phyloP scores from a whole-genome alignment of 2,329 filamentous ascomycete species.

The Hypomyces rosellus region DNA sequence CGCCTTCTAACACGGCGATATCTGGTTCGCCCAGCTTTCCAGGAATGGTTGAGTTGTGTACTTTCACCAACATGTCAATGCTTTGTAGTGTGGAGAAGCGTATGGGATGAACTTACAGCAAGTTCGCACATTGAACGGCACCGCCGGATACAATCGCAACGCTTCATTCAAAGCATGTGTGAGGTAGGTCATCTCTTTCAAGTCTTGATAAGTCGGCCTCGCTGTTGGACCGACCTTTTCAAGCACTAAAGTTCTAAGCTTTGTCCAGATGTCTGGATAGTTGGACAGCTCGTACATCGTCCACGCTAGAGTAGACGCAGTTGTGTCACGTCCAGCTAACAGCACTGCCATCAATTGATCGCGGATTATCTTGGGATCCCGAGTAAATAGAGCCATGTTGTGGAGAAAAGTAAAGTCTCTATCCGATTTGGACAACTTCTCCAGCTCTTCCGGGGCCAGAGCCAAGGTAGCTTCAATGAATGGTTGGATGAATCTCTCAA shows the following conservation, averaged over 20 bases:
- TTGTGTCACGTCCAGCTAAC: slow-evolving; percentile 82
- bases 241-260: slow-evolving; percentile 67
- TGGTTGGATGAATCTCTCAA: slow-evolving; percentile 70
- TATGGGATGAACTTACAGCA: slow-evolving; percentile 3
- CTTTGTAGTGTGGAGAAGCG: background rate
- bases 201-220: slow-evolving; percentile 65
- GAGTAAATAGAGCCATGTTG: slow-evolving; percentile 74
- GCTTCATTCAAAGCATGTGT: slow-evolving; percentile 69
- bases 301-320: slow-evolving; percentile 76
- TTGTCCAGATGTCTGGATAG: slow-evolving; percentile 61
- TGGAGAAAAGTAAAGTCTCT: slow-evolving; percentile 79
- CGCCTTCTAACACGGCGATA: slow-evolving; percentile 57
- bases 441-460: slow-evolving; percentile 63
- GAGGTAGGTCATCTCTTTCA: slow-evolving; percentile 84
- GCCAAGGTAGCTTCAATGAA: slow-evolving; percentile 71
- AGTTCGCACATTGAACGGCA: slow-evolving; percentile 69
- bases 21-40: slow-evolving; percentile 57
- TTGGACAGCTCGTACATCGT: slow-evolving; percentile 73
- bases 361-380: slow-evolving; percentile 63
- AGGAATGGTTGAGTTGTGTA: slow-evolving; percentile 68
- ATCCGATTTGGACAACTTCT: slow-evolving; percentile 62
- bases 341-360: slow-evolving; percentile 81
- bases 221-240: slow-evolving; percentile 56
- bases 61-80: slow-evolving; percentile 13
- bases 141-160: slow-evolving; percentile 68